Conservation (phyloP, 257 asterid species). For the Nicotiana otophora region DNA sequence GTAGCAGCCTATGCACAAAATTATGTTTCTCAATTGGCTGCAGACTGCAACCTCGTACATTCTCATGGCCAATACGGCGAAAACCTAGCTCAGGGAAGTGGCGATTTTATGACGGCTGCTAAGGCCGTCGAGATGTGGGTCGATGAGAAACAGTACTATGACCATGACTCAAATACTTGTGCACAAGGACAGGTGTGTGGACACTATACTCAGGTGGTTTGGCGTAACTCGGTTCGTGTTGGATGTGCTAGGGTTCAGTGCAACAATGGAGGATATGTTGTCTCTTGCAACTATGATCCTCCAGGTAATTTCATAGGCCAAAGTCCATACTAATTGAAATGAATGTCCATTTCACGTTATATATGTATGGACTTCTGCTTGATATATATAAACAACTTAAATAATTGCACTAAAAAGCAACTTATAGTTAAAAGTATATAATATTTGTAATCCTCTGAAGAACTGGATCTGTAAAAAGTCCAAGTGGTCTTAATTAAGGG, state of each 20-base stretch:
- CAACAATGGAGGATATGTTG: background rate
- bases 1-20: constrained; percentile 19
- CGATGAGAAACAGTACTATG: constrained; percentile 7
- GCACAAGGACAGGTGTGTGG: constrained; percentile 1
- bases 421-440: constrained; percentile 16
- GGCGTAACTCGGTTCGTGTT: too few species aligned
- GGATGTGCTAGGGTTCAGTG: constrained; percentile 10
- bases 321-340: constrained; percentile 13
- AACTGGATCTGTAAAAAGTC: background rate
- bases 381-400: too few species aligned
- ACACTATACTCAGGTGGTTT: too few species aligned
- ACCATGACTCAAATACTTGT: constrained; percentile 15
- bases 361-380: too few species aligned
- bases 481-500: too few species aligned
- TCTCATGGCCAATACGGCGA: constrained; percentile 22
- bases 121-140: constrained; percentile 24
- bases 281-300: constrained; percentile 24
- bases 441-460: background rate
- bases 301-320: constrained; percentile 21
- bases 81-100: constrained; percentile 16
- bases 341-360: too few species aligned
- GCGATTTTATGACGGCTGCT: background rate
- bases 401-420: too few species aligned
- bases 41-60: constrained; percentile 15
- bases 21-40: background rate